A percentile compares a stretch with the other conserved stretches of the same genome.
These are phyloP conservation scores for Penicillium canariense DNA, from an alignment of 495 filamentous ascomycete genomes.

Conservation along the genomic window DNA sequence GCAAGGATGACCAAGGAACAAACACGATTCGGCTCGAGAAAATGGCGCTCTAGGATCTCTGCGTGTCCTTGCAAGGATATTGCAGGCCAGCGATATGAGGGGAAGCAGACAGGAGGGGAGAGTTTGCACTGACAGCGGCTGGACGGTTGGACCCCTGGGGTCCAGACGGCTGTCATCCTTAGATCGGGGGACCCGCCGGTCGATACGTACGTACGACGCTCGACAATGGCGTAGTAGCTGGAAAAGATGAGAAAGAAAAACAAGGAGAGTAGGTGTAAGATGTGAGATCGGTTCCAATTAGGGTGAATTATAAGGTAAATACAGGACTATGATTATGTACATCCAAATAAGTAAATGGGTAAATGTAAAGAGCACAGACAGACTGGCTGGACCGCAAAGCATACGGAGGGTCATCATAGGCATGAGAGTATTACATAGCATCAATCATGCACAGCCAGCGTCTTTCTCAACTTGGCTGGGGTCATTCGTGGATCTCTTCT, in stretches of 20 bases:
- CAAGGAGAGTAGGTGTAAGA: not conserved
- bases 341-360: conserved; percentile 16
- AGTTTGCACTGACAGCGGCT: conserved; percentile 11
- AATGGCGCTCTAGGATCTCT: not conserved
- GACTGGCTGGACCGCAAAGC: not conserved
- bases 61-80: not conserved
- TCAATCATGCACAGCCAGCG: conserved; percentile 21
- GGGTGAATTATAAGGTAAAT: conserved; percentile 3
- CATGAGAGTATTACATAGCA: conserved; percentile 19
- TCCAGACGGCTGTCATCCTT: conserved; percentile 21
- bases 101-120: not conserved
- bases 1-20: not conserved
- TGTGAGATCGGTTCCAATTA: not conserved
- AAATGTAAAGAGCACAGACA: not conserved
- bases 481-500: conserved; percentile 30
- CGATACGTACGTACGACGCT: not conserved
- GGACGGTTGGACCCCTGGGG: conserved; percentile 3
- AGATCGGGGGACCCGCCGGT: conserved; percentile 3
- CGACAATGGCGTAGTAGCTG: not conserved
- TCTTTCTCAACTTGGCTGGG: conserved; percentile 30
- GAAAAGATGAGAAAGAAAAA: not conserved
- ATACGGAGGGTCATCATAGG: not conserved
- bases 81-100: not conserved
- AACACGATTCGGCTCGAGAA: not conserved
- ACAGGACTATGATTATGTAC: conserved; percentile 19